Base-by-base conservation (phyloP, 2,329 filamentous ascomycete species). In the Diaporthe citrichinensis region DNA sequence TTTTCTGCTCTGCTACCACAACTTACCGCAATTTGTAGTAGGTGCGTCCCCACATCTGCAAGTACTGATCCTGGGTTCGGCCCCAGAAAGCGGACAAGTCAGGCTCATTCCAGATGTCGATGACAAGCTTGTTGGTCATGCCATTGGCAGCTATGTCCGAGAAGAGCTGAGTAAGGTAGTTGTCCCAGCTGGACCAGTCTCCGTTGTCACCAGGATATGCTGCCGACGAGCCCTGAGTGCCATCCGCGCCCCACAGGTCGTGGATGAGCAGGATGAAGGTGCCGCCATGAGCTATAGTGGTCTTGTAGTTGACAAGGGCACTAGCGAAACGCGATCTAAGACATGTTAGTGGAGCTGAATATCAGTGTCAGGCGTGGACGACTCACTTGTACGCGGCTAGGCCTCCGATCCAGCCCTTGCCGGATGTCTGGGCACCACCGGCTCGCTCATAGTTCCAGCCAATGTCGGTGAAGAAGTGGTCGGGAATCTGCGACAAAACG, bases 61-160 rank as follows among this genome's bases (percentile, higher is more conserved):
- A 74, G 71, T 81, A 88, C 74, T 88, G 86, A 17, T 81, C 39
- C 77, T 83, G 81, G 1, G 76, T 62, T 4, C 85, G 80, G 80
- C 84, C 84, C 82, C 87, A 88, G 61, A 79, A 80, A 5, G 15
- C 58, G 14, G 77, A 74, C 14, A 80, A 25, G 72, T 90, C 88
- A 0, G 88, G 87, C 80, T 90, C 88, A 74, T 90, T 90, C 88
- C 88, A 90, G 49, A 89, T 85, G 71, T 90, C 89, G 14, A 87
- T 80, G 0, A 87, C 81, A 0, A 90, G 77, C 0, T 81, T 86
- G 1, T 79, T 78, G 34, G 78, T 82, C 80, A 83, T 84, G 44
- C 80, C 78, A 75, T 86, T 86, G 4, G 79, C 80, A 23, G 82
- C 83, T 15, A 86, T 80, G 68, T 83, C 41, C 17, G 67, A 59